Percentiles rank a stretch among this genome's conserved stretches.
phyloP scores from a whole-genome alignment of 169 alveolate species.

The Plasmodium knowlesi region DNA sequence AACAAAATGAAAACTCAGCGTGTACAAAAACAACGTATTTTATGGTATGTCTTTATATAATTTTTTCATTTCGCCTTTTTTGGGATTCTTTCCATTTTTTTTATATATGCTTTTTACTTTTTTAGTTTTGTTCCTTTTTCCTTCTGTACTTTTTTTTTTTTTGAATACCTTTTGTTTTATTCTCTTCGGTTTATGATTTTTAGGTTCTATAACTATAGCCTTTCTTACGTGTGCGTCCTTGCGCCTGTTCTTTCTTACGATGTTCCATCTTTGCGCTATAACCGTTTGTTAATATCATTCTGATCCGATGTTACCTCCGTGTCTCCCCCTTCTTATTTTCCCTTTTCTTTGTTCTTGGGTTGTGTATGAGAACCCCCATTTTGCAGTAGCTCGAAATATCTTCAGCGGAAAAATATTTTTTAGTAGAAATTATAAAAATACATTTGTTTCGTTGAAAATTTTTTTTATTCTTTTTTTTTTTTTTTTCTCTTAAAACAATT shows the following conservation, averaged over 20 bases:
- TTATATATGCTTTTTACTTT: neutral
- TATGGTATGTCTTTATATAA: neutral
- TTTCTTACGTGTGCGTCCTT: neutral
- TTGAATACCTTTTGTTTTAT: neutral
- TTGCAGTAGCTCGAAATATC: neutral
- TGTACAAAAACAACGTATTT: neutral
- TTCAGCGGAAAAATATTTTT: neutral
- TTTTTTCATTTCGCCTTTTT: too few species aligned
- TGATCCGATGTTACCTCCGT: neutral
- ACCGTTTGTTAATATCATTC: neutral
- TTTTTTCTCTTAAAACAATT: neutral
- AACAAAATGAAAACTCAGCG: neutral
- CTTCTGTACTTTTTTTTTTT: neutral
- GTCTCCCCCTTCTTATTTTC: neutral
- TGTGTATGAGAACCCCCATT: neutral
- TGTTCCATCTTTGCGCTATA: neutral
- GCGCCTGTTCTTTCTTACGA: neutral
- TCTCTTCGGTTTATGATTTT: neutral
- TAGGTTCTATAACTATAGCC: neutral
- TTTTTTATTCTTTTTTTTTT: constrained; percentile 2
- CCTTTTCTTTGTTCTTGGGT: neutral
- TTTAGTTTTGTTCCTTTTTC: neutral
- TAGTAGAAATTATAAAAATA: neutral
- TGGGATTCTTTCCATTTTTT: too few species aligned
- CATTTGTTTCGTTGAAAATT: neutral